Evolutionary conservation across 2,329 filamentous ascomycete genomes (phyloP).

Genomic region (Stagonosporopsis cucurbitacearum): DNA sequence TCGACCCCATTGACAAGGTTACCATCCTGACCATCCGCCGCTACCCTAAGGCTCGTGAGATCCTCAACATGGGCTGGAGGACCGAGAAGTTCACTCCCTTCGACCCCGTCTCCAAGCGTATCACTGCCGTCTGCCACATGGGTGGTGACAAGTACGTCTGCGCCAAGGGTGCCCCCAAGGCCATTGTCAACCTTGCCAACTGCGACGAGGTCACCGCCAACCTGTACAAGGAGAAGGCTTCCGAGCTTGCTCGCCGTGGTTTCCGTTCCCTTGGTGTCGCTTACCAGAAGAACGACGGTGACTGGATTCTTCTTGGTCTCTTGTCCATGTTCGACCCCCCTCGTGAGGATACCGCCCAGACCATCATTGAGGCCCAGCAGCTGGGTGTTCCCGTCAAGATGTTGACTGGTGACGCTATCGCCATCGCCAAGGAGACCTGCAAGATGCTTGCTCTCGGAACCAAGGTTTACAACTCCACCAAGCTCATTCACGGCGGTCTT

Average conservation of each 20-base stretch:
- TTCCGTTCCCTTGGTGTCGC: conserved; percentile 82
- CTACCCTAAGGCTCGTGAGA: conserved; percentile 79
- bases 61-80: conserved; percentile 75
- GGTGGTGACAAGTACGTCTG: conserved; percentile 74
- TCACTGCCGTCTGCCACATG: conserved; percentile 72
- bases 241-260: conserved; percentile 78
- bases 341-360: conserved; percentile 79
- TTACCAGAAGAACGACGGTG: conserved; percentile 77
- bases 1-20: conserved; percentile 81
- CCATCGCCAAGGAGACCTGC: conserved; percentile 82
- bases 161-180: conserved; percentile 80
- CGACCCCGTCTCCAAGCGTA: conserved; percentile 81
- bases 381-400: conserved; percentile 82
- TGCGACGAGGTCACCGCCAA: conserved; percentile 69
- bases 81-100: conserved; percentile 80
- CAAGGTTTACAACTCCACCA: conserved; percentile 82
- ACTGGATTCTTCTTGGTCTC: conserved; percentile 76
- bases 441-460: conserved; percentile 81
- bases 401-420: conserved; percentile 80
- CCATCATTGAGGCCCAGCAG: conserved; percentile 76
- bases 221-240: conserved; percentile 74
- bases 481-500: conserved; percentile 77
- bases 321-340: conserved; percentile 82
- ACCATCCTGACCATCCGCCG: conserved; percentile 77
- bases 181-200: conserved; percentile 72